Evolutionary conservation across 78 protist genomes (phyloP).

Genomic region (Mantamonas sphyraenae): DNA sequence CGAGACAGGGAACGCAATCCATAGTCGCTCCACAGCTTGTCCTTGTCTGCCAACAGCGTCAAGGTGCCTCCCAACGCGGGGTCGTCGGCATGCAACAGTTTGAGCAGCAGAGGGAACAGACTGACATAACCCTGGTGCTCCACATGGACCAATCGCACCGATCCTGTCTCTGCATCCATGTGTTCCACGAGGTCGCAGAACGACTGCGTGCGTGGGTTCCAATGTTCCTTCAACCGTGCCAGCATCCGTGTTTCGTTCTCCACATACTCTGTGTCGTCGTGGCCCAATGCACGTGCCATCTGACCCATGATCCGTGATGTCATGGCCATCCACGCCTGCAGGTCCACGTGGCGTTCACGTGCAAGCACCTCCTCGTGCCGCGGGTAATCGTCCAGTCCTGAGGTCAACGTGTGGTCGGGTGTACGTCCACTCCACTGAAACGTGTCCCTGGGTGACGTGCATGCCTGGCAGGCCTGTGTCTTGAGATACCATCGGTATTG

Average conservation of each 20-base stretch:
- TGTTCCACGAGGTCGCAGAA: too few species aligned
- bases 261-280: too few species aligned
- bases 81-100: conserved; percentile 13
- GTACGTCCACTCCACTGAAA: not conserved
- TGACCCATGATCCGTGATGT: too few species aligned
- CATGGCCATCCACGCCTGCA: conserved; percentile 68
- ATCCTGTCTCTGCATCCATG: too few species aligned
- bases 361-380: conserved; percentile 16
- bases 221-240: too few species aligned
- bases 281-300: too few species aligned
- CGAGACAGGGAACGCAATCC: conserved; percentile 17
- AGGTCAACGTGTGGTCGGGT: not conserved
- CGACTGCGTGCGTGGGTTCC: too few species aligned
- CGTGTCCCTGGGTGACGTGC: not conserved
- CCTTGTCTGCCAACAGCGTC: conserved; percentile 17
- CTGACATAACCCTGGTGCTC: conserved; percentile 58
- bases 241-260: too few species aligned
- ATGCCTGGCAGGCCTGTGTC: too few species aligned
- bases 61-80: conserved; percentile 1
- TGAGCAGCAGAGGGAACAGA: conserved; percentile 71
- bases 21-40: conserved; percentile 35
- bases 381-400: conserved; percentile 87
- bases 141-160: not conserved
- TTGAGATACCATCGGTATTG: too few species aligned
- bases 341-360: conserved; percentile 72